Evolutionary conservation across 2,329 filamentous ascomycete genomes (phyloP), one percentile per base, ranked within the genome.

Genomic region (Scolecobasidium constrictum): DNA sequence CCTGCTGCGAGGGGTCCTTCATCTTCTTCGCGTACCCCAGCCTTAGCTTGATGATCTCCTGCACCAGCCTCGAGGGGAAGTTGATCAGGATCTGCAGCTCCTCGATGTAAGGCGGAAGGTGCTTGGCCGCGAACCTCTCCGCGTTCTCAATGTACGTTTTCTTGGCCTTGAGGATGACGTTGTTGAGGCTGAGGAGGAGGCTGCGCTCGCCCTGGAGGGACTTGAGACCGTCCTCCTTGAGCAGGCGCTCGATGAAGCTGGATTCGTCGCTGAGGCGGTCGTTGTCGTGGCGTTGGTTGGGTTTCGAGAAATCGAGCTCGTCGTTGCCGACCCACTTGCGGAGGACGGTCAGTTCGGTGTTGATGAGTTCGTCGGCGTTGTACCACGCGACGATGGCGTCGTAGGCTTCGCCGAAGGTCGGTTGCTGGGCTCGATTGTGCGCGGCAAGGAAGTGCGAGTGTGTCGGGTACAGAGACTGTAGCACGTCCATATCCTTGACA

Each of bases 281-380:
- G 13, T 46, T 33, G 2, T 42, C 44, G 9, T 42, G 38, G 46
- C 77, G 75, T 42, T 78, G 72, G 49, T 83, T 81, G 17, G 80
- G 74, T 56, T 83, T 83, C 40, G 78, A 78, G 57, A 96, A 98
- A 62, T 96, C 87, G 31, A 98, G 74, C 56, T 94, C 88, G 28
- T 88, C 80, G 56, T 98, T 98, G 43, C 92, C 92, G 19, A 98
- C 92, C 92, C 92, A 98, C 49, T 83, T 87, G 61, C 92, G 88
- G 49, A 98, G 64, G 49, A 96, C 88, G 12, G 80, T 79, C 46
- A 98, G 75, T 60, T 98, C 86, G 2, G 86, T 94, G 60, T 93
- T 94, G 70, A 98, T 96, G 56, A 94, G 78, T 57, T 90, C 81
- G 22, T 88, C 95, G 40, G 88, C 95, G 62, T 96, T 98, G 69